Conservation (phyloP, 2,329 filamentous ascomycete species). For the Exophiala alcalophila region DNA sequence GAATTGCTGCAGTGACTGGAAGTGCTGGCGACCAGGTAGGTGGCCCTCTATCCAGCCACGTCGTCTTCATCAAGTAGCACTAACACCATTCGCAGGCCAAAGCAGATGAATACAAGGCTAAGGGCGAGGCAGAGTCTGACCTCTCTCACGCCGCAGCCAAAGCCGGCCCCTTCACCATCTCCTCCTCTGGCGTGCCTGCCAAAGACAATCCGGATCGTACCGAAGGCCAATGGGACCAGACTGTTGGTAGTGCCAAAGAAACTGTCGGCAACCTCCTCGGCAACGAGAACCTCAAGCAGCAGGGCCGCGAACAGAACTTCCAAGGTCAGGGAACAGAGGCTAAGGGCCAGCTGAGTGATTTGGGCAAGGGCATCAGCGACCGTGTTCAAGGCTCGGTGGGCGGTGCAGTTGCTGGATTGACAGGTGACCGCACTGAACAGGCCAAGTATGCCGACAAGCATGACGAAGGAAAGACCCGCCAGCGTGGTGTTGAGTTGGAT, state of each 20-base stretch:
- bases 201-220: constrained; percentile 70
- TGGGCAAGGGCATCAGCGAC: constrained; percentile 63
- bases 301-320: constrained; percentile 74
- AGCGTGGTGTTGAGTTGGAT: constrained; percentile 79
- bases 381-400: constrained; percentile 71
- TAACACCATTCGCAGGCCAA: constrained; percentile 35
- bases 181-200: constrained; percentile 65
- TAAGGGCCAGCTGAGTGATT: constrained; percentile 73
- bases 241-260: constrained; percentile 81
- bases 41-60: background rate
- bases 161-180: constrained; percentile 68
- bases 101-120: constrained; percentile 63
- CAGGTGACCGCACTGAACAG: constrained; percentile 66
- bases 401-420: constrained; percentile 66
- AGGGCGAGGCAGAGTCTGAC: constrained; percentile 65
- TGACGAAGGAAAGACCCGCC: constrained; percentile 77
- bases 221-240: constrained; percentile 77
- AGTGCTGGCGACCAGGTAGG: constrained; percentile 63
- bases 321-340: constrained; percentile 80
- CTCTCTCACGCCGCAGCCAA: constrained; percentile 73
- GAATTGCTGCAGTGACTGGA: constrained; percentile 70
- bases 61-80: background rate
- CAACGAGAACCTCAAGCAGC: constrained; percentile 68
- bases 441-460: constrained; percentile 61
- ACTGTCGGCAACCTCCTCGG: constrained; percentile 72